Evolutionary conservation across 768 basidiomycete genomes (phyloP).

Genomic region (Suillus paluster): DNA sequence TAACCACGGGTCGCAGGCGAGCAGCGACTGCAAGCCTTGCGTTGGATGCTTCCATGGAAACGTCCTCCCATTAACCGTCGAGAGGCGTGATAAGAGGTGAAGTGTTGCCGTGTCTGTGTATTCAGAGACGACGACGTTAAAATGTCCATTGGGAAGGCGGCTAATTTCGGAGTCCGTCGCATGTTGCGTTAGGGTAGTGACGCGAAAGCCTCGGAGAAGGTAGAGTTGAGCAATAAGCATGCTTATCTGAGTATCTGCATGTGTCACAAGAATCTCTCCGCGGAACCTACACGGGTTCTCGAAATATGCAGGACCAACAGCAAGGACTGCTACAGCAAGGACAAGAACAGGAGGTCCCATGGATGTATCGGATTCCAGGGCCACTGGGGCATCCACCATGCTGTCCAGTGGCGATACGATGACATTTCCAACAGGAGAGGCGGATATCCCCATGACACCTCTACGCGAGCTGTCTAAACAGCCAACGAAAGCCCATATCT

Average conservation of each 20-base stretch:
- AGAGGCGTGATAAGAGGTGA: neutral
- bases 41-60: neutral
- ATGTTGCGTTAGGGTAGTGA: neutral
- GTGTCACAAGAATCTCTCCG: slow-evolving; percentile 1
- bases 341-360: neutral
- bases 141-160: neutral
- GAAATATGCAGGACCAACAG: neutral
- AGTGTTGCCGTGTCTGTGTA: neutral
- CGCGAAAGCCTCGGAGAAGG: neutral
- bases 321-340: neutral
- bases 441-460: neutral
- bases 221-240: neutral
- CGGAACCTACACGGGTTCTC: neutral
- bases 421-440: neutral
- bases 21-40: neutral
- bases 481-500: slow-evolving; percentile 9
- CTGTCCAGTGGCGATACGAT: slow-evolving; percentile 1
- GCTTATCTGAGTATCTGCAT: slow-evolving; percentile 1
- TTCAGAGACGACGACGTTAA: neutral
- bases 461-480: neutral
- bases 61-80: neutral
- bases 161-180: neutral
- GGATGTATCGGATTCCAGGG: no score
- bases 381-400: neutral
- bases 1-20: neutral